phyloP scores from a whole-genome alignment of 108 stramenopile species.

The Nitzschia putrida region DNA sequence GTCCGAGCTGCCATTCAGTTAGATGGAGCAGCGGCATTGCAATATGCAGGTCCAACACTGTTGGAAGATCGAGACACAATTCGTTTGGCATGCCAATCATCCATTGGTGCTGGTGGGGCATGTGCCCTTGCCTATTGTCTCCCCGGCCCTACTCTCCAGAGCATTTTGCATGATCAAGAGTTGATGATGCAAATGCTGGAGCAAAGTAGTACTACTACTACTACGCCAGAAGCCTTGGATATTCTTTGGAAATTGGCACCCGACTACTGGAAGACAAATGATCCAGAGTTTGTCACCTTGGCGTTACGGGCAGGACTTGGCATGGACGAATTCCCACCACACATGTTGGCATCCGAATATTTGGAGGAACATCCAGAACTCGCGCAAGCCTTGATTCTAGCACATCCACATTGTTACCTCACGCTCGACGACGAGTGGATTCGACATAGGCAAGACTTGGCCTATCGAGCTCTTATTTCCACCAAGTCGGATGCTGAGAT shows the following conservation, averaged over 20 bases:
- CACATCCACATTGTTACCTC: too few species aligned
- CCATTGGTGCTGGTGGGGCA: too few species aligned
- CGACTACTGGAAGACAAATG: constrained; percentile 3
- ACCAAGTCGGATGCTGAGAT: too few species aligned
- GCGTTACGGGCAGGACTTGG: constrained; percentile 34
- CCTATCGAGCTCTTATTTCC: too few species aligned
- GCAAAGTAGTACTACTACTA: too few species aligned
- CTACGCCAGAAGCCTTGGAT: constrained; percentile 13
- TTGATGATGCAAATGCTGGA: constrained; percentile 35
- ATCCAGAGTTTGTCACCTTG: constrained; percentile 20
- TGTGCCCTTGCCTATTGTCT: constrained; percentile 45
- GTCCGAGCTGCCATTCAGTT: constrained; percentile 32
- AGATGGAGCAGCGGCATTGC: constrained; percentile 36
- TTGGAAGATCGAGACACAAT: constrained; percentile 25
- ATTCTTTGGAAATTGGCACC: constrained; percentile 27
- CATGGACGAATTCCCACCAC: constrained; percentile 24
- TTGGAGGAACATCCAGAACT: not conserved
- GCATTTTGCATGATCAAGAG: constrained; percentile 15
- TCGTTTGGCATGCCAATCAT: constrained; percentile 22
- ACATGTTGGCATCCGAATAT: constrained; percentile 24
- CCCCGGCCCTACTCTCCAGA: constrained; percentile 15
- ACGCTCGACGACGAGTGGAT: too few species aligned
- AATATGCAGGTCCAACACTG: constrained; percentile 30
- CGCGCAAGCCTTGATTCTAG: constrained; percentile 20
- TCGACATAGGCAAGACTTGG: too few species aligned